Percentiles rank a stretch among this genome's conserved stretches.
These are phyloP conservation scores for Thelephora aurantiotincta DNA, from an alignment of 768 basidiomycete genomes.

Conservation along the genomic window DNA sequence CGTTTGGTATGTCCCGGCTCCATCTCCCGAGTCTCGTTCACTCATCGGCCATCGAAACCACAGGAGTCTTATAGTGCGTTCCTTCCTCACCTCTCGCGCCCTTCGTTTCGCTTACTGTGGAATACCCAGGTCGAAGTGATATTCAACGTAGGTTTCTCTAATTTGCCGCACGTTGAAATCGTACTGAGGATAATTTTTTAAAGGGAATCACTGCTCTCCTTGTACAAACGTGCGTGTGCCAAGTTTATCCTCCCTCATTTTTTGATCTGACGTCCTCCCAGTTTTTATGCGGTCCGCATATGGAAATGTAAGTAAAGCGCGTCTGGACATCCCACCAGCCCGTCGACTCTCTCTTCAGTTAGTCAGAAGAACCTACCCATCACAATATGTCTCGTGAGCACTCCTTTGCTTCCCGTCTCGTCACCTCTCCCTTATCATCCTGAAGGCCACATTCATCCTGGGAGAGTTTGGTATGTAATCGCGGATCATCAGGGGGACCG, in stretches of 20 bases:
- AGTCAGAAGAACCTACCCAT: too few relatives aligned
- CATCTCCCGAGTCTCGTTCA: neutral
- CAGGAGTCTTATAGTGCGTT: constrained; percentile 32
- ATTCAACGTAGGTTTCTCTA: constrained; percentile 29
- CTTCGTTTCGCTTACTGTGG: neutral
- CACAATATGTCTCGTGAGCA: too few relatives aligned
- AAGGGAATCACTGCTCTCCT: constrained; percentile 41
- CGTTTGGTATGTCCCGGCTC: constrained; percentile 27
- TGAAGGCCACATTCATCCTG: constrained; percentile 30
- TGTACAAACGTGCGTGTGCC: constrained; percentile 30
- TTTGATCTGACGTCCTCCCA: constrained; percentile 19
- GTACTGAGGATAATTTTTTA: neutral
- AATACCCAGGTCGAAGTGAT: constrained; percentile 34
- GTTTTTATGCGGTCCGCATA: constrained; percentile 11
- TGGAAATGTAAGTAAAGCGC: constrained; percentile 7
- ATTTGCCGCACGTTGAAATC: neutral
- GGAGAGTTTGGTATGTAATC: constrained; percentile 32
- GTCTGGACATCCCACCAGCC: neutral
- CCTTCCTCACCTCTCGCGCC: too few relatives aligned
- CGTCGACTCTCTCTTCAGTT: neutral
- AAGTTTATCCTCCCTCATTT: constrained; percentile 29
- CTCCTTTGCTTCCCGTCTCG: neutral
- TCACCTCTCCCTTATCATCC: constrained; percentile 20
- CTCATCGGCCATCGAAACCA: neutral
- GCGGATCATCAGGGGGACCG: neutral